Base-by-base conservation (phyloP, 306 rosid species). In the Aeschynomene evenia region DNA sequence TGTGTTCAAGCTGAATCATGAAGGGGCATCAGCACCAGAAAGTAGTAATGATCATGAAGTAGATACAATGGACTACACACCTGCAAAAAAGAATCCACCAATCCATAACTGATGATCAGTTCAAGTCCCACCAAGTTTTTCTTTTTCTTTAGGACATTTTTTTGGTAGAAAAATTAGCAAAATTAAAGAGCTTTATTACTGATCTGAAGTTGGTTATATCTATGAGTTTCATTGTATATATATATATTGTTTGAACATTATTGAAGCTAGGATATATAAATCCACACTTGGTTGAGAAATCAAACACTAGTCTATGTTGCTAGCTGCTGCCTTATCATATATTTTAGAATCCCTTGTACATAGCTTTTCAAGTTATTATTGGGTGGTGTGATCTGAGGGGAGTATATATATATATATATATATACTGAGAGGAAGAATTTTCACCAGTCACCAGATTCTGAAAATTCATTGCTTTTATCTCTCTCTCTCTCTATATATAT, bases 51-150 rank as follows among this genome's bases (percentile, higher is more conserved):
- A 53, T 67, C 79, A 64, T 77, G 96, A 82, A 33, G 77, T 88
- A 56, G 78, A 81, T 57, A 71, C 91, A 14, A 85, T 90, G 96
- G 98, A 93, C 54, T 93, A 90, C 63, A 82, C 90, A 56, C 97
- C 97, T 18, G 89, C 98, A 0, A 78, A 76, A 53, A 90, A 81
- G 85, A 93, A 93, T 53, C 97, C 97, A 28, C 98, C 98, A 13
- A 88, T 93, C 50, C 98, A 93, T 73, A 93, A 93, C 79, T 90
- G 11, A 52, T n/a, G n/a, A n/a, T n/a, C n/a, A n/a, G n/a, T n/a
- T n/a, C n/a, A n/a, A 75, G 26, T 31, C 16, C 18, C 45, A 36
- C 19, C 24, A 2, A 3, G 8, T 28, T 45, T 16, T 37, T 23
- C 26, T 9, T 45, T 24, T 23, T 3, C 33, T 36, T 23, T 23